Conservation (phyloP, 1,284 basidiomycete genomes). For the Boletus austroedulis region DNA sequence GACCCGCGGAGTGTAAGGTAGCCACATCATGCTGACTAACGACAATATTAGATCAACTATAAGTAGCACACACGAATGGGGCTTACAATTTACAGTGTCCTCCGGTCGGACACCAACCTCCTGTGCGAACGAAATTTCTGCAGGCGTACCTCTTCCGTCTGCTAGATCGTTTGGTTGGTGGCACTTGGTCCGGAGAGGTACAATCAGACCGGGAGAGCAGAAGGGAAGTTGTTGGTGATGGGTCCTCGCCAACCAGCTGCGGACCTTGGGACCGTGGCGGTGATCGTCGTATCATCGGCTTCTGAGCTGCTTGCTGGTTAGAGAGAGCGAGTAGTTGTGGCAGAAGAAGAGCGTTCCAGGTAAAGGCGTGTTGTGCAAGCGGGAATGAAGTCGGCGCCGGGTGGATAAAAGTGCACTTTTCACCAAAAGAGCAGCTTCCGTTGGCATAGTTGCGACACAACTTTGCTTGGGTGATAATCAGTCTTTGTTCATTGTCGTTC, state of each 20-base stretch:
- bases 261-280: slow-evolving; percentile 7
- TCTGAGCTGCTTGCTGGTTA: slow-evolving; percentile 1
- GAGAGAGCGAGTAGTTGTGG: slow-evolving; percentile 20
- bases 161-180: slow-evolving; percentile 11
- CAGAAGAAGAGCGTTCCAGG: slow-evolving; percentile 19
- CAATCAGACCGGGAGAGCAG: slow-evolving; percentile 27
- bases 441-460: slow-evolving; percentile 30
- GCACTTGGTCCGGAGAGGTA: slow-evolving; percentile 10
- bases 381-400: slow-evolving; percentile 13
- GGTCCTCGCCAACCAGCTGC: slow-evolving; percentile 17
- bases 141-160: slow-evolving; percentile 40
- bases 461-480: slow-evolving; percentile 26
- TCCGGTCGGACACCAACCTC: slow-evolving; percentile 46
- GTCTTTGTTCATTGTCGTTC: background rate
- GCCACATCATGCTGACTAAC: slow-evolving; percentile 42
- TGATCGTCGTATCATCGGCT: background rate
- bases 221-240: slow-evolving; percentile 15
- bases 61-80: background rate
- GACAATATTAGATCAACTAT: slow-evolving; percentile 1
- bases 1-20: slow-evolving; percentile 5
- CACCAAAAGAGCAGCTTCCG: slow-evolving; percentile 30
- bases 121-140: slow-evolving; percentile 42
- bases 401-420: slow-evolving; percentile 35
- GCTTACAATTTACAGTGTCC: slow-evolving; percentile 47
- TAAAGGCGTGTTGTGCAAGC: slow-evolving; percentile 13